A percentile compares a stretch with the other conserved stretches of the same genome.
These are phyloP conservation scores for Globisporangium echinulatum DNA, from an alignment of 352 stramenopile species.

Conservation along the genomic window DNA sequence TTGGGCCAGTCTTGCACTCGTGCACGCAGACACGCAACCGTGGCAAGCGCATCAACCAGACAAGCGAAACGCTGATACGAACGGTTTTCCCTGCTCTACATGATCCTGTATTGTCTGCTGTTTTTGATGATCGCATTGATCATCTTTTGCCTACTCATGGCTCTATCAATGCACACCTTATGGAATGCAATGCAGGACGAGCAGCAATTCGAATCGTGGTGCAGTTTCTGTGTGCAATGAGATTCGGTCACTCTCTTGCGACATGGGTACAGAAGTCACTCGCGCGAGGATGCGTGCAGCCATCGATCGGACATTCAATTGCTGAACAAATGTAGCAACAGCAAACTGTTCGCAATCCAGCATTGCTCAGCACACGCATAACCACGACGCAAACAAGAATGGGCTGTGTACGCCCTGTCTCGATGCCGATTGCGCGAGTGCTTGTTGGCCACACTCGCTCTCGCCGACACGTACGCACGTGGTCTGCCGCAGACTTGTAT, in stretches of 20 bases:
- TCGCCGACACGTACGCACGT: too few relatives aligned
- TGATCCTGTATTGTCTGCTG: not conserved
- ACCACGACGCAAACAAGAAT: not conserved
- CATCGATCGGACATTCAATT: not conserved
- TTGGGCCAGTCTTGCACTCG: too few relatives aligned
- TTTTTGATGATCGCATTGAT: not conserved
- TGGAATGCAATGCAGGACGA: not conserved
- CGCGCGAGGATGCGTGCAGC: constrained; percentile 1
- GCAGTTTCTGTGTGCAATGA: not conserved
- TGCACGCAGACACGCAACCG: too few relatives aligned
- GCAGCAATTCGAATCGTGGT: too few relatives aligned
- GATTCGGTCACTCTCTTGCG: constrained; percentile 1
- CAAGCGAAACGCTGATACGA: not conserved
- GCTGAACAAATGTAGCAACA: not conserved
- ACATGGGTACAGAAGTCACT: constrained; percentile 9
- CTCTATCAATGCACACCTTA: not conserved
- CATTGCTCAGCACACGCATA: too few relatives aligned
- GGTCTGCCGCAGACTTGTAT: too few relatives aligned
- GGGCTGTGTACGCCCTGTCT: not conserved
- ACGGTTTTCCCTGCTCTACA: not conserved
- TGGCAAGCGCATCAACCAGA: not conserved
- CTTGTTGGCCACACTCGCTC: too few relatives aligned
- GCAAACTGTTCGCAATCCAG: too few relatives aligned
- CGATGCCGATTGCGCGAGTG: not conserved
- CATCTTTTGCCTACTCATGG: not conserved